phyloP scores from a whole-genome alignment of 192 early-diverging fungal species.

The Coemansia sp. region DNA sequence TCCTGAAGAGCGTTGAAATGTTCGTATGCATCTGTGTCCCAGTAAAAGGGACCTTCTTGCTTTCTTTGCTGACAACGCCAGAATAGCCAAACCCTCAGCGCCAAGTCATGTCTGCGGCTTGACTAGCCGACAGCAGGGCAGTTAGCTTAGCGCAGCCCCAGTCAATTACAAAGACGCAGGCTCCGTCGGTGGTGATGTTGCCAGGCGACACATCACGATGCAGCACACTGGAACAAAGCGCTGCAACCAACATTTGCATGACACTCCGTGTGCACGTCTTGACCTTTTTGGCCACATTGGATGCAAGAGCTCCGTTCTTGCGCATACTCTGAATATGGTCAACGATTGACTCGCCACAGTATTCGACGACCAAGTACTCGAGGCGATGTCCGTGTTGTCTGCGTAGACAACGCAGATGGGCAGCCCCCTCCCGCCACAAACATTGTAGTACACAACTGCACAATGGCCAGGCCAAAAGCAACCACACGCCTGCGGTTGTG shows the following conservation, averaged over 20 bases:
- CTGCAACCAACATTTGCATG: neutral
- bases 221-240: neutral
- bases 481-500: too few relatives aligned
- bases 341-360: conserved; percentile 16
- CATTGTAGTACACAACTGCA: too few relatives aligned
- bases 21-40: too few relatives aligned
- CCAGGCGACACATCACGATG: conserved; percentile 18
- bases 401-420: too few relatives aligned
- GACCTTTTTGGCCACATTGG: neutral
- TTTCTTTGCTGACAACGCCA: neutral
- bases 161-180: conserved; percentile 11
- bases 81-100: neutral
- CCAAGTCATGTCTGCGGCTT: neutral
- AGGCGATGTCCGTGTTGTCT: conserved; percentile 8
- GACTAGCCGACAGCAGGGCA: neutral
- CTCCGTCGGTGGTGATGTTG: conserved; percentile 5
- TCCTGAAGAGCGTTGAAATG: too few relatives aligned
- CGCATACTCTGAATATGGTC: neutral
- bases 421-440: too few relatives aligned
- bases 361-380: conserved; percentile 17
- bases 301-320: neutral
- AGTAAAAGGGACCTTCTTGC: too few relatives aligned
- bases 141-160: conserved; percentile 16
- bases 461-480: too few relatives aligned
- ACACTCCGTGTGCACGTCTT: neutral